A percentile compares a stretch with the other conserved stretches of the same genome.
Evolutionary conservation across 345 rosid species (phyloP).

Genomic region (Rhodomyrtus tomentosa): DNA sequence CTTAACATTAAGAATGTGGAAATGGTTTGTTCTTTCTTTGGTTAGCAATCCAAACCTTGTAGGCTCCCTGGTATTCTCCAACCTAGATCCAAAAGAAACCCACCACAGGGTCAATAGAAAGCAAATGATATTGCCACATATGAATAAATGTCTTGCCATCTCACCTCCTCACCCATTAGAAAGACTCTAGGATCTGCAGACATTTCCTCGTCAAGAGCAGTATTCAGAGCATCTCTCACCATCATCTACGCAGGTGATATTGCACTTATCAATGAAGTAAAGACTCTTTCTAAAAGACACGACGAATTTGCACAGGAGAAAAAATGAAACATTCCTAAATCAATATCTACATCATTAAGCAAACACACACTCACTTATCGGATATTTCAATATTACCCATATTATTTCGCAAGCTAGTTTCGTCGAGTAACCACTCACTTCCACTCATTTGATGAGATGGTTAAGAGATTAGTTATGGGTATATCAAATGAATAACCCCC

Average conservation of each 20-base stretch:
- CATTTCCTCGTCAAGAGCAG: slow-evolving; percentile 96
- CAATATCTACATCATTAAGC: not conserved
- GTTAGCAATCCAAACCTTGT: slow-evolving; percentile 53
- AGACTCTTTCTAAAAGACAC: not conserved
- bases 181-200: slow-evolving; percentile 87
- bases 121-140: not conserved
- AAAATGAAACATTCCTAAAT: not conserved
- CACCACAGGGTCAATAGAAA: not conserved
- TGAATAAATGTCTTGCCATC: not conserved
- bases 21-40: not conserved
- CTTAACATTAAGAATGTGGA: not conserved
- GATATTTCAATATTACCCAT: not conserved
- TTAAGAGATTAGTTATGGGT: not conserved
- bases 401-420: not conserved
- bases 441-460: not conserved
- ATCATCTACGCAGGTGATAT: slow-evolving; percentile 40
- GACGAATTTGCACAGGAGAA: not conserved
- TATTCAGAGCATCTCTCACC: slow-evolving; percentile 69
- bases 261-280: not conserved
- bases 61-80: slow-evolving; percentile 98
- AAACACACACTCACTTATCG: not conserved
- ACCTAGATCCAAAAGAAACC: slow-evolving; percentile 37
- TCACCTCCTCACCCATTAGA: slow-evolving; percentile 95
- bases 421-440: not conserved
- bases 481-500: not conserved